Evolutionary conservation across 495 filamentous ascomycete genomes (phyloP).

Genomic region (Friedmanniomyces simplex): DNA sequence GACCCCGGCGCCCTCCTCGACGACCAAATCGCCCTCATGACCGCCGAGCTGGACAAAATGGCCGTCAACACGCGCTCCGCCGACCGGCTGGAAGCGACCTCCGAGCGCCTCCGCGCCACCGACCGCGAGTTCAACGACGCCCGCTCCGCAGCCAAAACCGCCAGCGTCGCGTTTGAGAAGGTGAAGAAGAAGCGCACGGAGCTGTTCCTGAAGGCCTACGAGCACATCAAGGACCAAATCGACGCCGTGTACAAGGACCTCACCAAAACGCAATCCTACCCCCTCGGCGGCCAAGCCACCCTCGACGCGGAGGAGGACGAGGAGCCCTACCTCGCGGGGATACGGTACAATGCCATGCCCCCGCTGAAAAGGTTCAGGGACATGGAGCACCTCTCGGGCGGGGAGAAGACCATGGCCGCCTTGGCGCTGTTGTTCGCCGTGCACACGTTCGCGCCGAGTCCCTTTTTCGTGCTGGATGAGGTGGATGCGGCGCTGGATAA

Average conservation of each 20-base stretch:
- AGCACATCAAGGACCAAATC: conserved; percentile 91
- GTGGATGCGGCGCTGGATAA: conserved; percentile 96
- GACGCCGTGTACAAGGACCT: conserved; percentile 88
- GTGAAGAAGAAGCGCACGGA: conserved; percentile 76
- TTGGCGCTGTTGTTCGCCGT: conserved; percentile 92
- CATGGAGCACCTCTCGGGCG: conserved; percentile 96
- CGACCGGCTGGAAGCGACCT: conserved; percentile 79
- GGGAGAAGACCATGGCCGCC: conserved; percentile 98
- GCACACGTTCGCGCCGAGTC: conserved; percentile 84
- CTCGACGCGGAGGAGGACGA: conserved; percentile 85
- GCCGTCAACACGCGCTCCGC: conserved; percentile 92
- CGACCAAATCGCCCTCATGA: conserved; percentile 63
- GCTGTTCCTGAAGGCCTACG: conserved; percentile 88
- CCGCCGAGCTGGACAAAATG: conserved; percentile 76
- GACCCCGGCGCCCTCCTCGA: conserved; percentile 39
- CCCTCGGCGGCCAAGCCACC: conserved; percentile 87
- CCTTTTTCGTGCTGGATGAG: conserved; percentile 98
- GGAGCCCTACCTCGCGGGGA: conserved; percentile 82
- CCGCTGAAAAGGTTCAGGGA: conserved; percentile 97
- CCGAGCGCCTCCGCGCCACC: conserved; percentile 70
- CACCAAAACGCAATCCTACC: conserved; percentile 72
- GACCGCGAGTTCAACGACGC: conserved; percentile 85
- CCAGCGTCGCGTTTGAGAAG: conserved; percentile 70
- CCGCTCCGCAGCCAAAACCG: conserved; percentile 55
- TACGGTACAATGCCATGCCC: conserved; percentile 98